Percentiles rank a stretch among this genome's conserved stretches.
phyloP scores from a whole-genome alignment of 1,139 yeast genomes.

The Sugiyamaella novakii region DNA sequence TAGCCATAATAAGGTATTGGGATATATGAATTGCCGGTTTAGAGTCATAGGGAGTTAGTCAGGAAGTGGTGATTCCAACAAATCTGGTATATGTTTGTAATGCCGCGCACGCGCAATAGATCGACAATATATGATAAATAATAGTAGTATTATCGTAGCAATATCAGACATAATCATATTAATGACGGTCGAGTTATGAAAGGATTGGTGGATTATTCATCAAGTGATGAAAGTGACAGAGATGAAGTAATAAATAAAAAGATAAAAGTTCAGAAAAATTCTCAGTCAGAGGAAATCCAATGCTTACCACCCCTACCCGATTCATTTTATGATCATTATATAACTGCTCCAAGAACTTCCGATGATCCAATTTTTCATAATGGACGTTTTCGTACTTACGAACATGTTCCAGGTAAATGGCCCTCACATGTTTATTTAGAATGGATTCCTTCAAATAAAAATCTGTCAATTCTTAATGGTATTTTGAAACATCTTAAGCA shows the following conservation, averaged over 20 bases:
- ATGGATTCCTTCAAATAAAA: constrained; percentile 33
- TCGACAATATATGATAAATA: no score
- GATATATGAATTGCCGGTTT: no score
- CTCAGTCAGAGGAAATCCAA: neutral
- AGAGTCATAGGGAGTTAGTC: no score
- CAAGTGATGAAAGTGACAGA: constrained; percentile 18
- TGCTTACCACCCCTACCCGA: constrained; percentile 35
- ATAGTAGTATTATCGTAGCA: no score
- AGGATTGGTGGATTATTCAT: constrained; percentile 27
- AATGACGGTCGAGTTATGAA: neutral
- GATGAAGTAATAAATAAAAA: neutral
- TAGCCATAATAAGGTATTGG: no score
- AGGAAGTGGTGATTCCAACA: no score
- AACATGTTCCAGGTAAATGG: constrained; percentile 40
- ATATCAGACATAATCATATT: no score
- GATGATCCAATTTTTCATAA: constrained; percentile 35
- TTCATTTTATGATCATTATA: constrained; percentile 36
- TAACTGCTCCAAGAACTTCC: constrained; percentile 31
- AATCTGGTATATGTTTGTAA: no score
- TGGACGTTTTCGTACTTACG: constrained; percentile 34
- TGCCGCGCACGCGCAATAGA: no score
- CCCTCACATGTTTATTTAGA: constrained; percentile 42
- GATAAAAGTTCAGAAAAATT: neutral
- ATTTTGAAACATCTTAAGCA: constrained; percentile 2
- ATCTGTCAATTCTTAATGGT: constrained; percentile 7